Evolutionary conservation across 2,329 filamentous ascomycete species (phyloP).

Genomic region (Chrysoporthe puriensis): DNA sequence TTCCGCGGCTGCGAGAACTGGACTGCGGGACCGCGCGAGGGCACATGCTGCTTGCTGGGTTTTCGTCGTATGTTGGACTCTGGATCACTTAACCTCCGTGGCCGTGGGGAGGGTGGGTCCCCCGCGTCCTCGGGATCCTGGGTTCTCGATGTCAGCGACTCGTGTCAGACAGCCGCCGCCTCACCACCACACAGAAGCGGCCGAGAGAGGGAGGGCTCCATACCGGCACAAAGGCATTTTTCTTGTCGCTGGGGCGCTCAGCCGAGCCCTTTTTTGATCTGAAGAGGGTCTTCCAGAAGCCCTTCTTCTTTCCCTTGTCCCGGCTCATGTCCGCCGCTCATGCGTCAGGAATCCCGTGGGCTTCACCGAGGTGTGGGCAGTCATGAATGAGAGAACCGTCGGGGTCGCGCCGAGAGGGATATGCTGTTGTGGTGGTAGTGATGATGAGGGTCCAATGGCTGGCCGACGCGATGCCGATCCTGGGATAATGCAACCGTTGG

Average conservation of each 20-base stretch:
- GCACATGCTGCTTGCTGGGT: slow-evolving; percentile 1
- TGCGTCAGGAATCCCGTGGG: slow-evolving; percentile 17
- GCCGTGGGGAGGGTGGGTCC: slow-evolving; percentile 12
- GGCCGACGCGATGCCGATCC: neutral
- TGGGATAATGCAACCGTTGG: neutral
- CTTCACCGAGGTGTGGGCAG: slow-evolving; percentile 5
- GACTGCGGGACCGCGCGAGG: slow-evolving; percentile 9
- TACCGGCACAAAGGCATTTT: slow-evolving; percentile 11
- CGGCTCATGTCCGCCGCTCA: slow-evolving; percentile 27
- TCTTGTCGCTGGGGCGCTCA: neutral
- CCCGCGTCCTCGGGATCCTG: slow-evolving; percentile 19
- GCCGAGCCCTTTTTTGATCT: slow-evolving; percentile 17
- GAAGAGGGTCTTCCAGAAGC: slow-evolving; percentile 28
- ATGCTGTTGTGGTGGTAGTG: neutral
- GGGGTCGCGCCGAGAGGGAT: neutral
- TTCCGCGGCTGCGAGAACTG: slow-evolving; percentile 16
- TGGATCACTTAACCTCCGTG: slow-evolving; percentile 23
- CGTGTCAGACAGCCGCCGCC: neutral
- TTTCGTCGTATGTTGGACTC: slow-evolving; percentile 8
- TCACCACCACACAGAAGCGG: neutral
- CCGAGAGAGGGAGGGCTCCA: neutral
- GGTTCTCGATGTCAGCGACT: slow-evolving; percentile 9
- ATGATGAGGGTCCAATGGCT: slow-evolving; percentile 6
- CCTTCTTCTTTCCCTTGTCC: slow-evolving; percentile 26
- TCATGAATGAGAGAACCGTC: slow-evolving; percentile 22